These are phyloP conservation scores for Rhizopus delemar DNA, from an alignment of 371 early-diverging fungal species.

Conservation along the genomic window DNA sequence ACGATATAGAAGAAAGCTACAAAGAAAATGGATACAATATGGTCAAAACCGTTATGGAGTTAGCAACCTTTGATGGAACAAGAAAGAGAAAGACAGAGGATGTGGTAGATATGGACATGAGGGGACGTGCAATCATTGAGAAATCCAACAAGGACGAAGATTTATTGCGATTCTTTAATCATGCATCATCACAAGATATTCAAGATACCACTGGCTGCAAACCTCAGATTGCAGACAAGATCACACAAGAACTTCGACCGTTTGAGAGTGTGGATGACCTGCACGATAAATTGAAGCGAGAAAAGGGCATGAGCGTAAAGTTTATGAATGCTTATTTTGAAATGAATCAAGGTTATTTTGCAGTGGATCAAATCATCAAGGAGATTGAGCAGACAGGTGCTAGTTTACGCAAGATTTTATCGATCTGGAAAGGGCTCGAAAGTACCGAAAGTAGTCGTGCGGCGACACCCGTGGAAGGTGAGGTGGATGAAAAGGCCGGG, in stretches of 20 bases:
- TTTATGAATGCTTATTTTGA: conserved; percentile 65
- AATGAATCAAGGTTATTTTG: conserved; percentile 68
- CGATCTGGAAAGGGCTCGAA: conserved; percentile 50
- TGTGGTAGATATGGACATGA: conserved; percentile 23
- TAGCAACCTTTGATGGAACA: conserved; percentile 18
- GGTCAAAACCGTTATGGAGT: conserved; percentile 1
- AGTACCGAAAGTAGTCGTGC: conserved; percentile 19
- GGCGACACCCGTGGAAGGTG: conserved; percentile 28
- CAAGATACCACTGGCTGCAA: conserved; percentile 68
- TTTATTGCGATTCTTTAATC: conserved; percentile 63
- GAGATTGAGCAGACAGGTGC: conserved; percentile 60
- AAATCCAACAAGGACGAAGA: conserved; percentile 38
- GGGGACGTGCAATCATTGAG: conserved; percentile 24
- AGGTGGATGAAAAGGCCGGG: conserved; percentile 32
- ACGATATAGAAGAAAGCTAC: conserved; percentile 9
- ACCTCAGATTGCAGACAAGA: conserved; percentile 55
- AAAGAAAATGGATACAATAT: not conserved
- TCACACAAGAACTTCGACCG: conserved; percentile 61
- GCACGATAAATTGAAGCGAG: conserved; percentile 51
- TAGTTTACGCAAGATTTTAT: conserved; percentile 50
- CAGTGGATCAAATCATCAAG: conserved; percentile 74
- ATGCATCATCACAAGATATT: conserved; percentile 56
- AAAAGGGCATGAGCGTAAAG: conserved; percentile 60
- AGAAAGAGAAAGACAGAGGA: conserved; percentile 13
- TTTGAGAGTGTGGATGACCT: conserved; percentile 60